These are phyloP conservation scores for Cladosporium cucumerinum DNA, from an alignment of 2,329 filamentous ascomycete species.

Conservation along the genomic window DNA sequence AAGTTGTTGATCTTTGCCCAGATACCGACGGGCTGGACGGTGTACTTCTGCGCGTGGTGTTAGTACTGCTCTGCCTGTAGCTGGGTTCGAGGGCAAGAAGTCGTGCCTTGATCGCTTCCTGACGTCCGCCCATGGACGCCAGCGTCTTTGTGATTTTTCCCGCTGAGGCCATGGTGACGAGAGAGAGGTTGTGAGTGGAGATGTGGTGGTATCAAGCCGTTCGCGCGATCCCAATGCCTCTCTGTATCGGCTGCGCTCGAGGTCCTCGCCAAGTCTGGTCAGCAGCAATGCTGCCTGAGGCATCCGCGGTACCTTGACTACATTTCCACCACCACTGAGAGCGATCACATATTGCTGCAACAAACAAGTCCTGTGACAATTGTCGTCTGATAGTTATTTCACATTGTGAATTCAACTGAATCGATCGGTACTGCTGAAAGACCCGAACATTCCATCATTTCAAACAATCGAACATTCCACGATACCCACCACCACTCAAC, in stretches of 20 bases:
- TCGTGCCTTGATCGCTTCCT: constrained; percentile 13
- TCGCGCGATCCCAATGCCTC: constrained; percentile 12
- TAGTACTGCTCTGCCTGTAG: not conserved
- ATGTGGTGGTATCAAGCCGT: constrained; percentile 8
- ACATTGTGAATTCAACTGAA: not conserved
- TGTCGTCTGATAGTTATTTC: not conserved
- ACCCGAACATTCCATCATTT: not conserved
- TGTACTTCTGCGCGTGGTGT: constrained; percentile 73
- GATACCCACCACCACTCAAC: not conserved
- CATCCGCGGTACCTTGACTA: not conserved
- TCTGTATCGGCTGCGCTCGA: constrained; percentile 14
- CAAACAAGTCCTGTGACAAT: not conserved
- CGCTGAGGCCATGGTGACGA: constrained; percentile 15
- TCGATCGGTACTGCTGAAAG: not conserved
- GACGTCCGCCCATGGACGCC: constrained; percentile 10
- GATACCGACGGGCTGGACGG: constrained; percentile 81
- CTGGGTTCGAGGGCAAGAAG: not conserved
- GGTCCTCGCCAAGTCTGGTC: constrained; percentile 13
- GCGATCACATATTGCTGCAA: not conserved
- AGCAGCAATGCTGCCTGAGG: constrained; percentile 7
- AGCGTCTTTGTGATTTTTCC: constrained; percentile 14
- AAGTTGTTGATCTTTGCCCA: constrained; percentile 79
- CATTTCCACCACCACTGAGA: not conserved
- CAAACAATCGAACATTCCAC: not conserved
- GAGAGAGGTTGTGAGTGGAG: constrained; percentile 5